Percentiles rank a stretch among this genome's conserved stretches.
Conservation (phyloP, 2,329 filamentous ascomycete species). For the Ophiocordyceps camponoti-rufipedis region DNA sequence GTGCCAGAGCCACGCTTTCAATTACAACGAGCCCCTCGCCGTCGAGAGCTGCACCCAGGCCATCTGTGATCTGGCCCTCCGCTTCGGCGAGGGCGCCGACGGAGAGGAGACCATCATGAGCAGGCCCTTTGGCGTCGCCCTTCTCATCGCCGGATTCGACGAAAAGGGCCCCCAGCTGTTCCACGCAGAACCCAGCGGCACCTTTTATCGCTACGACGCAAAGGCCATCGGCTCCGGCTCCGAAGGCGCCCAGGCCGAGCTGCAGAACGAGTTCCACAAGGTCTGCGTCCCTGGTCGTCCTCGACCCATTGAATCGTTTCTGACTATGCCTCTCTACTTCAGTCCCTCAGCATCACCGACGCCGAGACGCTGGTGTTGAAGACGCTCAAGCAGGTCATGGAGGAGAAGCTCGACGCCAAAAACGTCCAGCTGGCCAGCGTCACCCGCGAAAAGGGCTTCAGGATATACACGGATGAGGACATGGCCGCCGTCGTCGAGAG, state of each 20-base stretch:
- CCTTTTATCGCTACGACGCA: constrained; percentile 97
- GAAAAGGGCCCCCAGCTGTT: constrained; percentile 95
- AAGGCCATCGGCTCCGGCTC: constrained; percentile 97
- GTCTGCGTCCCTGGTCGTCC: constrained; percentile 16
- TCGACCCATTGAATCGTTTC: no score
- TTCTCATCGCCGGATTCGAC: constrained; percentile 92
- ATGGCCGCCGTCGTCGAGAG: constrained; percentile 87
- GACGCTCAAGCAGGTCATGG: constrained; percentile 99
- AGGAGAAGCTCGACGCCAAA: constrained; percentile 97
- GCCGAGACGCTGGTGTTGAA: constrained; percentile 92
- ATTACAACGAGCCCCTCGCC: constrained; percentile 88
- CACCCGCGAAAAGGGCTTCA: constrained; percentile 93
- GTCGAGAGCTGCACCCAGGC: constrained; percentile 98
- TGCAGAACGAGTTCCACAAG: constrained; percentile 98
- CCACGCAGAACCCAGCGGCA: constrained; percentile 93
- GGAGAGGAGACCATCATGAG: constrained; percentile 99
- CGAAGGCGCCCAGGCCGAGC: constrained; percentile 90
- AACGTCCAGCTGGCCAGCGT: constrained; percentile 97
- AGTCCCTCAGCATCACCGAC: constrained; percentile 79
- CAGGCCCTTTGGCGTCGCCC: constrained; percentile 85
- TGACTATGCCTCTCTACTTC: not conserved
- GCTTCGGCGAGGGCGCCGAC: constrained; percentile 93
- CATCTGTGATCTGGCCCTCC: constrained; percentile 89
- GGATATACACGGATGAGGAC: constrained; percentile 95
- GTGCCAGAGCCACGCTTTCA: constrained; percentile 91